These are phyloP conservation scores for Leccinum holopus DNA, from an alignment of 1,284 basidiomycete genomes.

Conservation along the genomic window DNA sequence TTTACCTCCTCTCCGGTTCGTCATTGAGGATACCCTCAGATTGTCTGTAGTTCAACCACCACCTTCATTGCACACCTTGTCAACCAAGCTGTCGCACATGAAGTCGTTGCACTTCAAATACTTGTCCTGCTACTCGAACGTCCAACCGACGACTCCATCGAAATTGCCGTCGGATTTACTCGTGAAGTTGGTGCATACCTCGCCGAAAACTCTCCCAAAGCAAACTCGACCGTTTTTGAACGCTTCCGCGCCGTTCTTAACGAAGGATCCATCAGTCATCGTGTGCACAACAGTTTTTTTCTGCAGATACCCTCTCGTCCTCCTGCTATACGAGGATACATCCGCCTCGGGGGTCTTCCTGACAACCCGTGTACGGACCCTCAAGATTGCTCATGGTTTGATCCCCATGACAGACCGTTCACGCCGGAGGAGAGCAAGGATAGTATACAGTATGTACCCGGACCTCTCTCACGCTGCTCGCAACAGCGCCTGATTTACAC, in stretches of 20 bases:
- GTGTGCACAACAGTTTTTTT: constrained; percentile 61
- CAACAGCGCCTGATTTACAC: too few relatives aligned
- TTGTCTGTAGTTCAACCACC: constrained; percentile 90
- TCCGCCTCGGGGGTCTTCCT: constrained; percentile 85
- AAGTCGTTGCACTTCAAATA: constrained; percentile 93
- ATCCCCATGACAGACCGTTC: constrained; percentile 92
- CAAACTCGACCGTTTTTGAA: constrained; percentile 91
- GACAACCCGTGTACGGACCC: constrained; percentile 94
- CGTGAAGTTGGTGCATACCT: constrained; percentile 97
- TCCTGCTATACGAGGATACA: constrained; percentile 84
- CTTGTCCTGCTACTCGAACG: constrained; percentile 92
- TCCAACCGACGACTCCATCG: constrained; percentile 97
- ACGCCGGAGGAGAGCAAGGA: constrained; percentile 80
- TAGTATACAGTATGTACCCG: constrained; percentile 66
- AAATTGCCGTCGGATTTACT: constrained; percentile 97
- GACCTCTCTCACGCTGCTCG: constrained; percentile 46
- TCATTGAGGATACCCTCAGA: constrained; percentile 43
- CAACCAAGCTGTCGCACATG: constrained; percentile 94
- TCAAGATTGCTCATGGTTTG: constrained; percentile 93
- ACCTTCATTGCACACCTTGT: constrained; percentile 97
- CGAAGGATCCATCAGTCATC: constrained; percentile 91
- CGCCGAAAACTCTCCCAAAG: constrained; percentile 90
- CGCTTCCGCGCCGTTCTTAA: constrained; percentile 96
- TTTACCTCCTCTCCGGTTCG: neutral
- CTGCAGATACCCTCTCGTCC: too few relatives aligned